Evolutionary conservation across 495 filamentous ascomycete genomes (phyloP), one percentile per base, ranked within the genome.

Genomic region (Podospora pseudopauciseta): DNA sequence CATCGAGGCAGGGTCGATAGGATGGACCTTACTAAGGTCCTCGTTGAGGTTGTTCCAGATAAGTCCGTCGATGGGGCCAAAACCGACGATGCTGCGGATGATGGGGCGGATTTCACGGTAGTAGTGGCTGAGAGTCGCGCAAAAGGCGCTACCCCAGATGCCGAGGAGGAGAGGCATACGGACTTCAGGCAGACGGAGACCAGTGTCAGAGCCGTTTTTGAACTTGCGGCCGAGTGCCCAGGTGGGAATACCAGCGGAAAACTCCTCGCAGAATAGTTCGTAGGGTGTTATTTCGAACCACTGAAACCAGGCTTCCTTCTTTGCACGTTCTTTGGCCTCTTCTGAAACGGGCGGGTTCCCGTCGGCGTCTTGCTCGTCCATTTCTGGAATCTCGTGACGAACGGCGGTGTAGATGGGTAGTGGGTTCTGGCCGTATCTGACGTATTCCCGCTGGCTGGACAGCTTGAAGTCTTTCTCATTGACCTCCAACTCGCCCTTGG

Each of bases 251-350:
- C 95, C 94, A 19, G 94, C 94, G 61, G 78, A 76, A 58, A 85
- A 88, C 69, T 98, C 95, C 76, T 99, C 95, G 74, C 92, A 97
- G 77, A 93, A 97, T 71, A 99, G 89, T 78, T 99, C 95, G 71
- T 96, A 99, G 0, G 95, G 95, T 0, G 92, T 96, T 67, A 94
- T 88, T 70, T 99, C 95, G 71, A 97, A 98, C 95, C 95, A 99
- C 73, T 99, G 94, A 71, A 99, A 99, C 92, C 93, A 99, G 2
- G 91, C 84, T 74, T 95, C 88, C 63, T 83, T 85, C 71, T 86
- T 88, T 2, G 92, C 89, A 63, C 87, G 84, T 65, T 85, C 85
- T 71, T 90, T 89, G 0, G 77, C 80, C 56, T 78, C 79, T 64
- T 89, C 81, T 0, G 80, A 73, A 2, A 76, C 63, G 23, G 78